phyloP scores from a whole-genome alignment of 139 green algal species.

The Chlamydomonas incerta region DNA sequence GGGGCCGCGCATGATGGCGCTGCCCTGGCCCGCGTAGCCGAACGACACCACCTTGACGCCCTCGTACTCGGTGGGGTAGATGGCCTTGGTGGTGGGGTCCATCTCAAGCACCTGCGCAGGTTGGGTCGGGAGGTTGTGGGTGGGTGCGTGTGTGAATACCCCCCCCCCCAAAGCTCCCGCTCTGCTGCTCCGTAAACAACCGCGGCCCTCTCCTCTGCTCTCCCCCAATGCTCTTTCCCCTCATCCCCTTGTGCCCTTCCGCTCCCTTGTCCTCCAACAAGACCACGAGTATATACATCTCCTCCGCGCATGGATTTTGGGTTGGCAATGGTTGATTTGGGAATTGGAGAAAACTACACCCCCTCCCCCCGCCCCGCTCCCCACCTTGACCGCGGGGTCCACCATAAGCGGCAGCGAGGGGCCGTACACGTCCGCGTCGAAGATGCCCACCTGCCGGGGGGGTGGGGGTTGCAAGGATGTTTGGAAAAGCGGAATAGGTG shows the following conservation, averaged over 20 bases:
- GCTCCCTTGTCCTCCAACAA: no score
- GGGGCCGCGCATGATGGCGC: slow-evolving; percentile 97
- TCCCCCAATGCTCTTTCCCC: no score
- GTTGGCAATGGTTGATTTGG: no score
- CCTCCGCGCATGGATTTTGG: no score
- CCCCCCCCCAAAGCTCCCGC: no score
- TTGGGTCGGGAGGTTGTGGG: neutral
- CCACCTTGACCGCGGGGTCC: slow-evolving; percentile 78
- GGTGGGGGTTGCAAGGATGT: no score
- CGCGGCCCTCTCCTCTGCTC: no score
- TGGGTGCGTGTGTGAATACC: neutral
- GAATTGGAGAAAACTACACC: no score
- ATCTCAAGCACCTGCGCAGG: slow-evolving; percentile 72
- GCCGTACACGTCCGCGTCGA: slow-evolving; percentile 98
- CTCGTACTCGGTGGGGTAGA: slow-evolving; percentile 88
- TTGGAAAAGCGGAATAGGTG: no score
- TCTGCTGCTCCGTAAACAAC: no score
- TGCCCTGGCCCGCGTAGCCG: slow-evolving; percentile 96
- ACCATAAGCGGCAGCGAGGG: slow-evolving; percentile 97
- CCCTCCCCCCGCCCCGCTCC: neutral
- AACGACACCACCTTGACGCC: slow-evolving; percentile 98
- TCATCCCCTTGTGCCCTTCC: no score
- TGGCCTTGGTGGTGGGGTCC: slow-evolving; percentile 80
- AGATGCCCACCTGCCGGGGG: slow-evolving; percentile 87
- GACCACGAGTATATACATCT: no score